Base-by-base conservation (phyloP, 768 basidiomycete genomes). In the Panaeolus papilionaceus region DNA sequence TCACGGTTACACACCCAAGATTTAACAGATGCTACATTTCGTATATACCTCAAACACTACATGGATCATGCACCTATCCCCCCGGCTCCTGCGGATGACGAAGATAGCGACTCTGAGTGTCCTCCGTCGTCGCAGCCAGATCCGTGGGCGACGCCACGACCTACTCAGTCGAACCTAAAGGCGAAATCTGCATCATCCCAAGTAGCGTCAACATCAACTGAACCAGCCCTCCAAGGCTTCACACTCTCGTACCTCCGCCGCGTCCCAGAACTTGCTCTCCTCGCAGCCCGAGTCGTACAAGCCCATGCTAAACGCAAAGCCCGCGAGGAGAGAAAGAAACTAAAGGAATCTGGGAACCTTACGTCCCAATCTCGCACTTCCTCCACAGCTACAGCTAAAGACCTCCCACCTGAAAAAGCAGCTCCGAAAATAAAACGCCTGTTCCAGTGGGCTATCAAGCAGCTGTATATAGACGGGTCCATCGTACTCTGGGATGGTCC, bases 31-130 rank as follows among this genome's bases (percentile, higher is more conserved):
- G 90, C 90, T 68, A 90, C 88, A 0, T 92, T 94, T 74, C 84
- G 90, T 11, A 84, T 92, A 44, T 93, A 94, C 71, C 70, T 94
- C 68, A 92, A 92, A 70, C 89, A 93, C 70, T 94, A 88, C 76
- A 91, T 94, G 89, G 88, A 92, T 71, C 81, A 89, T 71, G 83
- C 82, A 0, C 79, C 81, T 42, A 62, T 73, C 63, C 45, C 49
- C 18, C 45, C 65, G 40, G 11, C 51, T 49, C 11, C 47, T 26
- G 61, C 10, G 11, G 10, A 28, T 1, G 54, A 58, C 54, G 28
- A 58, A 10, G 54, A 58, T 33, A n/a, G n/a, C 33, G 54, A 58
- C 12, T 11, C 11, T 4, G 28, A 33, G 5, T 33, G 12, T 16
- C 54, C 54, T 23, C 54, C 54, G 2, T 58, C 54, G 11, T 58